phyloP scores from a whole-genome alignment of 768 basidiomycete species.

The Panaeolus cyanescens region DNA sequence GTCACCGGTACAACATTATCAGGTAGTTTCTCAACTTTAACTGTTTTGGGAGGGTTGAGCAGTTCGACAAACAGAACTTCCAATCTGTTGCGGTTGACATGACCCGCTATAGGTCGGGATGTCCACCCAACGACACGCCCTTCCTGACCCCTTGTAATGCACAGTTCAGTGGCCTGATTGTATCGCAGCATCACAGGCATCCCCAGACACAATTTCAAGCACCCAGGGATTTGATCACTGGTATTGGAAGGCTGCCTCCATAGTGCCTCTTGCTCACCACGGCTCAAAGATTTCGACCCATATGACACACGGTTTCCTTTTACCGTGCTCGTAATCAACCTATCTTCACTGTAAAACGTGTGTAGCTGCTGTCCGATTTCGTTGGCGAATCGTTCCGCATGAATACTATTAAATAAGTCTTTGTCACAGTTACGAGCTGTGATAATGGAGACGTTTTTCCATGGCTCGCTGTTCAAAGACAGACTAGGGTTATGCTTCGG shows the following conservation, averaged over 20 bases:
- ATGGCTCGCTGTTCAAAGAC: conserved; percentile 15
- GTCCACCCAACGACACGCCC: conserved; percentile 32
- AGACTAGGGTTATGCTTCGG: conserved; percentile 5
- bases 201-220: conserved; percentile 27
- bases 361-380: conserved; percentile 22
- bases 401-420: conserved; percentile 31
- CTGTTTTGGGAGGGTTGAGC: conserved; percentile 18
- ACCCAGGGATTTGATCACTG: conserved; percentile 23
- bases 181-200: conserved; percentile 34
- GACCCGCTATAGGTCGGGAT: too few relatives aligned
- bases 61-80: conserved; percentile 33
- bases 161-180: conserved; percentile 29
- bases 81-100: conserved; percentile 22
- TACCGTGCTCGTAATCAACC: not conserved
- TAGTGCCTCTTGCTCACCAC: conserved; percentile 8
- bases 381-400: conserved; percentile 25
- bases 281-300: not conserved
- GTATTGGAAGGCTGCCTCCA: conserved; percentile 15
- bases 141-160: conserved; percentile 29
- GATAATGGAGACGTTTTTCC: conserved; percentile 34
- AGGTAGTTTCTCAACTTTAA: conserved; percentile 27
- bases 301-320: too few relatives aligned
- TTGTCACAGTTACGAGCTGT: conserved; percentile 27
- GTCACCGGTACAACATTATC: conserved; percentile 31
- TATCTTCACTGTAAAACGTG: conserved; percentile 18